Base-by-base conservation (phyloP, 306 rosid species). In the Lupinus albus region DNA sequence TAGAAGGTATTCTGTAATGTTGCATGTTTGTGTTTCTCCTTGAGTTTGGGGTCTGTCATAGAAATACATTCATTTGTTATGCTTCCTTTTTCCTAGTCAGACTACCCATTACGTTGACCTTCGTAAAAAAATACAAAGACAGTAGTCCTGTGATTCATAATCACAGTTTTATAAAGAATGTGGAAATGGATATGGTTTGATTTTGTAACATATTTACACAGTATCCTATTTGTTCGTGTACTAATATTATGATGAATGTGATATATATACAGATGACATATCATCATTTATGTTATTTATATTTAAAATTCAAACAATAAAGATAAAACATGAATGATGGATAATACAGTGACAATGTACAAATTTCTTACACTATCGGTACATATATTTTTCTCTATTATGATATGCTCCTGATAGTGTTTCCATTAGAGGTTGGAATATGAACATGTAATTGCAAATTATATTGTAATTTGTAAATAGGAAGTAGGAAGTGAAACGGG, bases 11-110 rank as follows among this genome's bases (percentile, higher is more conserved):
- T 44, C 47, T 50, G 56, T 72, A 80, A 7, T 36, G 10, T 36
- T 36, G 41, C 47, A 65, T 61, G 61, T 77, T 66, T 61, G 71
- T 70, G 64, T 79, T 72, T 76, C 48, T 66, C 47, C 79, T 42
- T 57, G 48, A 68, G 78, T 75, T 68, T 73, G 78, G 71, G 44
- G 48, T 74, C 58, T 70, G 62, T 61, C 59, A 68, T 62, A 75
- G 80, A 55, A 61, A 77, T 80, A 44, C 76, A 74, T 68, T 74
- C 77, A 76, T 70, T 55, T 75, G 66, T 36, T 60, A 33, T 33
- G 10, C 60, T 70, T 38, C 45, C 45, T 64, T 39, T 61, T 77
- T 62, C 76, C 14, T 71, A 70, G 70, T 56, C 50, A 72, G 82
- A 49, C 78, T 30, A 52, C 32, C 54, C 50, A 65, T 78, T 62